Percentiles rank a stretch among this genome's conserved stretches.
phyloP scores from a whole-genome alignment of 2,329 filamentous ascomycete genomes.

The Coniochaeta hoffmannii region DNA sequence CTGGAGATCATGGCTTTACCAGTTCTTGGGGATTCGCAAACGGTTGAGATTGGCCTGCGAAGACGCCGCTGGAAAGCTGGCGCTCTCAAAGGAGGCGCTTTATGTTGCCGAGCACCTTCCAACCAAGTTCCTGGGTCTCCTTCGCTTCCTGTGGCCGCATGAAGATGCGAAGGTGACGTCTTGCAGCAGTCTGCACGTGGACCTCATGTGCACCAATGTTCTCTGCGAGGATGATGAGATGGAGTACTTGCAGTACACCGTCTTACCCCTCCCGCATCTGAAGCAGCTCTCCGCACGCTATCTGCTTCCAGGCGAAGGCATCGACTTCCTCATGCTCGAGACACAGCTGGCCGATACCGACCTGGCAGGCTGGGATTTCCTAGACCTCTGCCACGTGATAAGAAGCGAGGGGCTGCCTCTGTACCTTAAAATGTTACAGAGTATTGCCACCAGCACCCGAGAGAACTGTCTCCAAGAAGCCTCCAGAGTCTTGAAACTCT shows the following conservation, averaged over 20 bases:
- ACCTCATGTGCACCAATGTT: not conserved
- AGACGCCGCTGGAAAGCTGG: not conserved
- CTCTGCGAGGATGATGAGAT: not conserved
- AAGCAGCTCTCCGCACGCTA: not conserved
- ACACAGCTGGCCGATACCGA: not conserved
- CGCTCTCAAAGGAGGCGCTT: not conserved
- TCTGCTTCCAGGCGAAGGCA: not conserved
- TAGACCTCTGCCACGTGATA: not conserved
- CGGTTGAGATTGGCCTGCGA: not conserved
- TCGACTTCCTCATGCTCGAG: not conserved
- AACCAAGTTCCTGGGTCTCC: not conserved
- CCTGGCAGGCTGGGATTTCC: not conserved
- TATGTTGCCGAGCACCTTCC: conserved; percentile 7
- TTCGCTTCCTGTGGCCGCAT: not conserved
- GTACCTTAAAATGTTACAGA: not conserved
- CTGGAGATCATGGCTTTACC: not conserved
- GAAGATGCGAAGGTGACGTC: not conserved
- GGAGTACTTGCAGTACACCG: not conserved
- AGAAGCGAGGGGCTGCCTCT: not conserved
- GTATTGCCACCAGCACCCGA: not conserved
- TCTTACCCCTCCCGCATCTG: not conserved
- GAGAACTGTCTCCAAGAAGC: not conserved
- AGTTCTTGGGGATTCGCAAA: not conserved
- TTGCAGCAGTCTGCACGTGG: not conserved
- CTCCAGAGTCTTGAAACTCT: not conserved